These are phyloP conservation scores for Lepidium africanum DNA, from an alignment of 345 rosid genomes.

Conservation along the genomic window DNA sequence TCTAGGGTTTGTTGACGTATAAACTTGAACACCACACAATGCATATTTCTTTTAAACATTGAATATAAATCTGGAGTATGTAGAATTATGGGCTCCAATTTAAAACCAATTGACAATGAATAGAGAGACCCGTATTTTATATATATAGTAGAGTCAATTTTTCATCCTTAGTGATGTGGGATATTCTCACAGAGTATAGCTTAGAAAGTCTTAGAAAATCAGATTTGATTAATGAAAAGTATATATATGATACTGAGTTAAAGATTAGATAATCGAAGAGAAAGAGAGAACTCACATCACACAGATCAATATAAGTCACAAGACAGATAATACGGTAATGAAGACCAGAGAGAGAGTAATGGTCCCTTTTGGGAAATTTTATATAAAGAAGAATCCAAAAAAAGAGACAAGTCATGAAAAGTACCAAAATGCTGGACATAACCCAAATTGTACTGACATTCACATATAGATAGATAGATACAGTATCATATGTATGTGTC, in stretches of 20 bases:
- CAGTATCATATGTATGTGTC: constrained; percentile 4
- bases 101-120: too few relatives aligned
- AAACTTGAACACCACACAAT: constrained; percentile 3
- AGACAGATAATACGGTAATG: constrained; percentile 20
- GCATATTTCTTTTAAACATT: too few relatives aligned
- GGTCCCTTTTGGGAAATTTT: constrained; percentile 21
- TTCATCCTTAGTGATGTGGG: too few relatives aligned
- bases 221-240: background rate
- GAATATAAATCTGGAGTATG: constrained; percentile 6
- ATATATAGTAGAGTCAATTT: too few relatives aligned
- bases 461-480: constrained; percentile 10
- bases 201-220: constrained; percentile 2
- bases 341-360: constrained; percentile 14
- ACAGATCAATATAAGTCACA: constrained; percentile 13
- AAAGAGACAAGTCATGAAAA: constrained; percentile 23
- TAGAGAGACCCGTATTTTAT: too few relatives aligned
- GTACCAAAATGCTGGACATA: constrained; percentile 25
- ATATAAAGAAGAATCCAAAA: constrained; percentile 18
- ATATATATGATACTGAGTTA: constrained; percentile 7
- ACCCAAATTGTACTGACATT: constrained; percentile 21
- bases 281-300: constrained; percentile 1
- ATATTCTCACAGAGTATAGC: too few relatives aligned
- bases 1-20: background rate
- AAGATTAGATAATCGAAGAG: constrained; percentile 11
- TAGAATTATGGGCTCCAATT: too few relatives aligned